These are phyloP conservation scores for Berkeleyomyces basicola DNA, from an alignment of 2,329 filamentous ascomycete species.

Conservation along the genomic window DNA sequence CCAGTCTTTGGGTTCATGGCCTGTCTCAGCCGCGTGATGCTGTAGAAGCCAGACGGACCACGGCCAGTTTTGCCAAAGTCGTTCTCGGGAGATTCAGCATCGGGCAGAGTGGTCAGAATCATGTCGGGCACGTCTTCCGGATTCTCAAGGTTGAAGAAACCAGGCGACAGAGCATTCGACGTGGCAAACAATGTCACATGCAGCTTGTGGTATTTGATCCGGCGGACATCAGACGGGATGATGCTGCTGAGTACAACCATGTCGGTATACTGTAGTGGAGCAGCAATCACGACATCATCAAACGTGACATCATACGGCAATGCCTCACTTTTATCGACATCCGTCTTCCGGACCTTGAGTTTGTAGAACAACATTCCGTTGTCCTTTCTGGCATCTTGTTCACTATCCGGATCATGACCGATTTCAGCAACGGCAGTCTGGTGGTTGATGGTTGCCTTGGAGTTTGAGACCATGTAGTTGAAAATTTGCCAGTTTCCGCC, in stretches of 20 bases:
- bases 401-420: slow-evolving; percentile 5
- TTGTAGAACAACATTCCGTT: not conserved
- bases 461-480: slow-evolving; percentile 53
- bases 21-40: slow-evolving; percentile 55
- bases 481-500: slow-evolving; percentile 96
- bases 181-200: slow-evolving; percentile 85
- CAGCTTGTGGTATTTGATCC: slow-evolving; percentile 70
- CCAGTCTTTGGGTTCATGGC: slow-evolving; percentile 43
- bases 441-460: slow-evolving; percentile 42
- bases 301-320: slow-evolving; percentile 31
- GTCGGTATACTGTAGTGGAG: slow-evolving; percentile 64
- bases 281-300: slow-evolving; percentile 69
- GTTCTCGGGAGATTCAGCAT: slow-evolving; percentile 33
- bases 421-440: slow-evolving; percentile 54
- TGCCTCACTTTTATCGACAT: slow-evolving; percentile 24
- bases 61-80: slow-evolving; percentile 36
- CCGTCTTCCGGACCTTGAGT: not conserved
- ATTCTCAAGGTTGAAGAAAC: slow-evolving; percentile 51
- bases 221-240: slow-evolving; percentile 52
- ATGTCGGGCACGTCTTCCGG: slow-evolving; percentile 48
- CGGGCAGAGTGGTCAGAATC: slow-evolving; percentile 66
- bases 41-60: slow-evolving; percentile 68
- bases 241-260: slow-evolving; percentile 49
- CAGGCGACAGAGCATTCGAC: slow-evolving; percentile 50
- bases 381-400: not conserved